Evolutionary conservation across 2,329 filamentous ascomycete species (phyloP).

Genomic region (Claviceps sorghi): DNA sequence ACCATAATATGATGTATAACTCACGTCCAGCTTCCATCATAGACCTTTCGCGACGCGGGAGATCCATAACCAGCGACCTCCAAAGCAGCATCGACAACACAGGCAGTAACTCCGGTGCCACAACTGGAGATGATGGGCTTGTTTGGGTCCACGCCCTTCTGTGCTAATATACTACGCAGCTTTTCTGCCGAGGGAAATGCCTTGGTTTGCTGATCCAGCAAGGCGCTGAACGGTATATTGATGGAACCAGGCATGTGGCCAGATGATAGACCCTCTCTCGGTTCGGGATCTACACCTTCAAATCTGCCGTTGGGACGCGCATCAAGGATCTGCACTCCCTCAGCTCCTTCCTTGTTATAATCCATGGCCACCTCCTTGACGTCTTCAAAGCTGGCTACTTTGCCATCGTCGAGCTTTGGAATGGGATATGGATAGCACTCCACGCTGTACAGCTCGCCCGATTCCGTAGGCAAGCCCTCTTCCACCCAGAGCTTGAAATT

Average conservation of each 20-base stretch:
- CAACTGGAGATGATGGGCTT: slow-evolving; percentile 80
- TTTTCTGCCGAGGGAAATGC: slow-evolving; percentile 58
- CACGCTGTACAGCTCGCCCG: slow-evolving; percentile 56
- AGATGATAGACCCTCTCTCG: slow-evolving; percentile 68
- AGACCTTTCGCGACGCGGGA: slow-evolving; percentile 55
- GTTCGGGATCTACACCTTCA: slow-evolving; percentile 71
- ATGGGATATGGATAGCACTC: slow-evolving; percentile 52
- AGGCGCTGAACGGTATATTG: slow-evolving; percentile 62
- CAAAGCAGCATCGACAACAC: slow-evolving; percentile 76
- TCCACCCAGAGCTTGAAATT: slow-evolving; percentile 94
- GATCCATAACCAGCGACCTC: slow-evolving; percentile 62
- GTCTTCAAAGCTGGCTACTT: slow-evolving; percentile 69
- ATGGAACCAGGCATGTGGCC: slow-evolving; percentile 86
- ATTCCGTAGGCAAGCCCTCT: slow-evolving; percentile 66
- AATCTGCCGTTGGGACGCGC: slow-evolving; percentile 69
- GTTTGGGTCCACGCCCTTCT: slow-evolving; percentile 62
- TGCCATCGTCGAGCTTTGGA: slow-evolving; percentile 42
- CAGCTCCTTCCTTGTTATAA: slow-evolving; percentile 65
- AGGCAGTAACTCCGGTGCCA: slow-evolving; percentile 87
- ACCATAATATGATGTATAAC: slow-evolving; percentile 26
- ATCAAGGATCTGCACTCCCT: slow-evolving; percentile 79
- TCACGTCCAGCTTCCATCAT: slow-evolving; percentile 97
- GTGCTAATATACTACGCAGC: slow-evolving; percentile 60
- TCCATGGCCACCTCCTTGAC: slow-evolving; percentile 65
- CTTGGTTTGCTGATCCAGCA: slow-evolving; percentile 75